phyloP scores from a whole-genome alignment of 179 eudicot species.

The Monotropa hypopitys region DNA sequence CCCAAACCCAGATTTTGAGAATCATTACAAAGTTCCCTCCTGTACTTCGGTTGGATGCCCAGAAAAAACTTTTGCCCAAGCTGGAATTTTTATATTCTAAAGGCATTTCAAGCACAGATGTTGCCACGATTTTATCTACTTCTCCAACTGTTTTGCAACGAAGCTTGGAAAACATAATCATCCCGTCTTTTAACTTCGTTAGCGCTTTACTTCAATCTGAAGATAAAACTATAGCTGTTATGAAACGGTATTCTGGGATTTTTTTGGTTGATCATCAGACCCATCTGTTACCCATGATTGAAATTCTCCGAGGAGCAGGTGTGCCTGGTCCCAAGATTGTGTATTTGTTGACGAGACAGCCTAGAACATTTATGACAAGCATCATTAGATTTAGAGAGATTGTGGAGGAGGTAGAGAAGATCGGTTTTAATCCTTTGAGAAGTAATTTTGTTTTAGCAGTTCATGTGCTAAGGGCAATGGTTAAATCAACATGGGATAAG shows the following conservation, averaged over 20 bases:
- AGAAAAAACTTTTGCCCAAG: slow-evolving; percentile 22
- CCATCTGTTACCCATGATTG: slow-evolving; percentile 6
- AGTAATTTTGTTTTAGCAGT: slow-evolving; percentile 7
- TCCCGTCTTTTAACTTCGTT: slow-evolving; percentile 10
- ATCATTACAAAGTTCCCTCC: slow-evolving; percentile 2
- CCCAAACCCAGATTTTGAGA: slow-evolving; percentile 10
- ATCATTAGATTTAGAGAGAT: slow-evolving; percentile 6
- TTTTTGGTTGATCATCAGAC: background rate
- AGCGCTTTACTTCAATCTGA: slow-evolving; percentile 1
- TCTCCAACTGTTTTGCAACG: background rate
- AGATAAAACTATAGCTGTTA: background rate
- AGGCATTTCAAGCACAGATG: slow-evolving; percentile 8
- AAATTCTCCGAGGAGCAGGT: slow-evolving; percentile 8
- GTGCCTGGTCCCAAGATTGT: slow-evolving; percentile 14
- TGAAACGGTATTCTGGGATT: slow-evolving; percentile 5
- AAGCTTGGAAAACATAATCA: slow-evolving; percentile 11
- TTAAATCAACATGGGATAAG: slow-evolving; percentile 13
- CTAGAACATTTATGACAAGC: background rate
- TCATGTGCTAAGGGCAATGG: background rate
- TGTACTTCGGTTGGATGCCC: slow-evolving; percentile 6
- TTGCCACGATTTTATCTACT: background rate
- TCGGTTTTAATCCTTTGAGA: slow-evolving; percentile 18
- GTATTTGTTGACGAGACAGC: background rate
- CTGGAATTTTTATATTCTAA: slow-evolving; percentile 19
- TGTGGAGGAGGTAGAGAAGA: slow-evolving; percentile 11